These are phyloP conservation scores for Phaseolus lunatus DNA, from an alignment of 306 rosid species.

Conservation along the genomic window DNA sequence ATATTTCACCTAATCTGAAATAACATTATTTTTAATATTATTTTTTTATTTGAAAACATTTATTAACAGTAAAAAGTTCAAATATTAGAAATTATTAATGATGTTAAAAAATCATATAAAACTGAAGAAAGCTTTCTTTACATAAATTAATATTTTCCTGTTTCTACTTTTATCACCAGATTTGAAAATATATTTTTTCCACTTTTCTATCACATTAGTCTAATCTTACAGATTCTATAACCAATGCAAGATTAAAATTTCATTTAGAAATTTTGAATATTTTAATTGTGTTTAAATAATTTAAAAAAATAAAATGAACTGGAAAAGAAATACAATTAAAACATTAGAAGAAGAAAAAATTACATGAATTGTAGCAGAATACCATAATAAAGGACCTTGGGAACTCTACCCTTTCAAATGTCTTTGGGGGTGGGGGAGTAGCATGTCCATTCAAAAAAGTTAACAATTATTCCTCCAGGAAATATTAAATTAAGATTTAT, in stretches of 20 bases:
- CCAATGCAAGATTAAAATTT: neutral
- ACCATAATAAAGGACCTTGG: neutral
- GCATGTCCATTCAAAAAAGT: neutral
- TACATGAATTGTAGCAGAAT: neutral
- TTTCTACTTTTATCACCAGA: too few species aligned
- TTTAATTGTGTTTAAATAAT: neutral
- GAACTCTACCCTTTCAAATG: neutral
- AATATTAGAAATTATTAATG: too few species aligned
- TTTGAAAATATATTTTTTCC: neutral
- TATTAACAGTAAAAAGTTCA: too few species aligned
- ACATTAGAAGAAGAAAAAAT: neutral
- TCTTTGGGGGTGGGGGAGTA: neutral
- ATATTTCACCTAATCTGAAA: too few species aligned
- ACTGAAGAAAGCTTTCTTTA: too few species aligned
- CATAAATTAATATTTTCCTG: too few species aligned
- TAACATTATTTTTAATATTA: too few species aligned
- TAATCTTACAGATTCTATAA: neutral
- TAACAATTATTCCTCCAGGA: neutral
- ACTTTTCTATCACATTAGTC: neutral
- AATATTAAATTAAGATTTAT: neutral
- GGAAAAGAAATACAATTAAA: neutral
- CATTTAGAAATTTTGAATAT: neutral
- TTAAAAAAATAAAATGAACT: neutral
- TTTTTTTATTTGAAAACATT: too few species aligned
- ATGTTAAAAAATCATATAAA: too few species aligned